Evolutionary conservation across 331 rosid species (phyloP).

Genomic region (Phaseolus coccineus): DNA sequence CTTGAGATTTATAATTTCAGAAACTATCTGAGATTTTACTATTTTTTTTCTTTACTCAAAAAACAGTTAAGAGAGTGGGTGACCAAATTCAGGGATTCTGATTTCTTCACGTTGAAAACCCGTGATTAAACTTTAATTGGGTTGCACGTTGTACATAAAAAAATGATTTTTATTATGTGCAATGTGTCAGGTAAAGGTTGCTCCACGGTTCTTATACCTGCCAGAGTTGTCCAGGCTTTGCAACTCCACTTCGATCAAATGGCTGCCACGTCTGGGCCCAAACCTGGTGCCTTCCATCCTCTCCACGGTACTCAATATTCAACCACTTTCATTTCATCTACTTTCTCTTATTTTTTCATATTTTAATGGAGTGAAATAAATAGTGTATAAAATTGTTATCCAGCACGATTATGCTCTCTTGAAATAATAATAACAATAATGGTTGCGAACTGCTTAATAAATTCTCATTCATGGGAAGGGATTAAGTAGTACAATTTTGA

Average conservation of each 20-base stretch:
- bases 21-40: not conserved
- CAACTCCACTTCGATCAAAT: slow-evolving; percentile 74
- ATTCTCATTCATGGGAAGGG: not conserved
- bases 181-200: slow-evolving; percentile 60
- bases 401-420: too few relatives aligned
- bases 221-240: slow-evolving; percentile 82
- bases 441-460: too few relatives aligned
- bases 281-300: slow-evolving; percentile 43
- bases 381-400: too few relatives aligned
- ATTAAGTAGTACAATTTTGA: not conserved
- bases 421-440: too few relatives aligned
- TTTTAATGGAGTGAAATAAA: too few relatives aligned
- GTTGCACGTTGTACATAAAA: not conserved
- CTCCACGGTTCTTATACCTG: slow-evolving; percentile 77
- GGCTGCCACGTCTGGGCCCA: slow-evolving; percentile 54
- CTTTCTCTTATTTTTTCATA: not conserved
- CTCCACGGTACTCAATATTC: slow-evolving; percentile 51
- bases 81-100: not conserved
- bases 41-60: not conserved
- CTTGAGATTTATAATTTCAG: not conserved
- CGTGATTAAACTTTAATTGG: not conserved
- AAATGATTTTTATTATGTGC: not conserved
- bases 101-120: not conserved
- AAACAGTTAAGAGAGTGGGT: slow-evolving; percentile 5
- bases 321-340: slow-evolving; percentile 12